phyloP scores from a whole-genome alignment of 257 asterid species.

The Nicotiana paniculata region DNA sequence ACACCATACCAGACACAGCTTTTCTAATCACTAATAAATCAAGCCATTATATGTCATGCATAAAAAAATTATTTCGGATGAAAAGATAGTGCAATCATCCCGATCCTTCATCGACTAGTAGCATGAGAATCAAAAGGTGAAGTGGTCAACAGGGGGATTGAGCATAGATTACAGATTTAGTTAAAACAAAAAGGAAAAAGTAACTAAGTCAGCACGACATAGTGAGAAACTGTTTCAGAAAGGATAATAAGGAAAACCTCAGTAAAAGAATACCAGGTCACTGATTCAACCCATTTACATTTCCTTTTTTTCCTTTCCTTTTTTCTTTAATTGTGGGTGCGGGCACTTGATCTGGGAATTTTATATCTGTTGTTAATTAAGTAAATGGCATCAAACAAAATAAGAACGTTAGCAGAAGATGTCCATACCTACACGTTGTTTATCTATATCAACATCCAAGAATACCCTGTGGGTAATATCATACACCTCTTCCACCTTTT shows the following conservation, averaged over 20 bases:
- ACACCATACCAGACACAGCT: neutral
- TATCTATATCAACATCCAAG: conserved; percentile 94
- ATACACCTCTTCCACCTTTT: conserved; percentile 48
- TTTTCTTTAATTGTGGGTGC: neutral
- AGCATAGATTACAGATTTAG: neutral
- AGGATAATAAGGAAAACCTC: neutral
- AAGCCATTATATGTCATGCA: neutral
- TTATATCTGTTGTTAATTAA: neutral
- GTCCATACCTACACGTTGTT: conserved; percentile 63
- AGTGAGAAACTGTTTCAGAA: neutral
- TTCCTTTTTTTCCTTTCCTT: too few species aligned
- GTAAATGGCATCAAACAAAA: neutral
- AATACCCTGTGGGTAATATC: conserved; percentile 83
- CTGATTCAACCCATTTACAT: neutral
- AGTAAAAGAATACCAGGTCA: neutral
- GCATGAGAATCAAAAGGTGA: neutral
- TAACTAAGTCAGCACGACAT: neutral
- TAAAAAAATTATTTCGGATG: neutral
- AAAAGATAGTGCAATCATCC: neutral
- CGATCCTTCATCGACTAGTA: neutral
- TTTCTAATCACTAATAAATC: neutral
- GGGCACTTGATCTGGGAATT: neutral
- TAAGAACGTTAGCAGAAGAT: neutral
- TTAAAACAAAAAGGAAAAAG: neutral
- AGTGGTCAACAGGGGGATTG: neutral